A percentile compares a stretch with the other conserved stretches of the same genome.
phyloP scores from a whole-genome alignment of 768 basidiomycete species.

The Suillus weaverae region DNA sequence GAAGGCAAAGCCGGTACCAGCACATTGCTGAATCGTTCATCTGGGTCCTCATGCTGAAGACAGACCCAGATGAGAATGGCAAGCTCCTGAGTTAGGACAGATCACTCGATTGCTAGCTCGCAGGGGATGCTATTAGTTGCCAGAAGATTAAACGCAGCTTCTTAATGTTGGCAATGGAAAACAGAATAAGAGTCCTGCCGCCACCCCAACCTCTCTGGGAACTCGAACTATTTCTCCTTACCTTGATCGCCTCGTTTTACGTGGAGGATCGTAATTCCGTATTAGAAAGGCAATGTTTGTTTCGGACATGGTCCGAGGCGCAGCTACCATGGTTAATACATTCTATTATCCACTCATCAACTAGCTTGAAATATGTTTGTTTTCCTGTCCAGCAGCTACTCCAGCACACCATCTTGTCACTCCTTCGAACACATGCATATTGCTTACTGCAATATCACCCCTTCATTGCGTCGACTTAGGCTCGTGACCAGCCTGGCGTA shows the following conservation, averaged over 20 bases:
- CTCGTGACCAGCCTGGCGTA: too few species aligned
- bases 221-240: background rate
- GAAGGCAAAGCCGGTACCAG: conserved; percentile 24
- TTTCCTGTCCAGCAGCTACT: too few species aligned
- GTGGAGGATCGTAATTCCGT: background rate
- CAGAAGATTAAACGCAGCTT: background rate
- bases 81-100: background rate
- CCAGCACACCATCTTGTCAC: too few species aligned
- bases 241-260: background rate
- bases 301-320: background rate
- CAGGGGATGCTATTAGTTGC: background rate
- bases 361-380: background rate
- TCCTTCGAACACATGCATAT: too few species aligned
- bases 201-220: background rate
- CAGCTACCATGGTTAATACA: background rate
- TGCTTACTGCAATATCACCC: too few species aligned
- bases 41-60: conserved; percentile 22
- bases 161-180: background rate
- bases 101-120: background rate
- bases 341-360: background rate
- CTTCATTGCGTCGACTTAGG: too few species aligned
- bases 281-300: background rate
- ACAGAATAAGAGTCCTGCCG: background rate
- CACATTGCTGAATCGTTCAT: conserved; percentile 37
- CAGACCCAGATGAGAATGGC: background rate